Base-by-base conservation (phyloP, 2,329 filamentous ascomycete genomes). In the Monilinia aucupariae region DNA sequence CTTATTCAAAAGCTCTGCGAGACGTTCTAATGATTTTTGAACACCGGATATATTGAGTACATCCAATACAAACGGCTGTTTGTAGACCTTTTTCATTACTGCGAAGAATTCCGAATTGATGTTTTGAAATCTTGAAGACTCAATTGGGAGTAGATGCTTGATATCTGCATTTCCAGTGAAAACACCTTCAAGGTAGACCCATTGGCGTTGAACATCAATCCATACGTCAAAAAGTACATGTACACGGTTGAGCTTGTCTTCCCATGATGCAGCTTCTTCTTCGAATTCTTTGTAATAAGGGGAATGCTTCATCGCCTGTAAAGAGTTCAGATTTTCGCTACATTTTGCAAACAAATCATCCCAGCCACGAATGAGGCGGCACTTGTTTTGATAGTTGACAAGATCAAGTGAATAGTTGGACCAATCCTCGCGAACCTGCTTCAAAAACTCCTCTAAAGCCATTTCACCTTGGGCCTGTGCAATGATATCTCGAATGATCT, bases 151-250 rank as follows among this genome's bases (percentile, higher is more conserved):
- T 59, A 99, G 81, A 75, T 97, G 93, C 78, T 97, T 99, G 80
- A 99, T 99, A 73, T 99, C 94, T 47, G 91, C 93, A 73, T 99
- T 99, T 64, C 94, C 94, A 1, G 93, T 97, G 74, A 99, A 99
- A 41, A 99, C 94, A 68, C 94, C 94, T 77, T 99, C 96, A 6
- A 99, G 85, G 75, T 99, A 99, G 9, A 99, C 94, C 94, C 94
- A 99, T 78, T 99, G 94, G 66, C 96, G 89, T 76, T 99, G 94
- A n/a, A 99, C 96, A 77, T 99, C 96, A 71, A 99, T 99, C 96
- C 96, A 99, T 20, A 99, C 92, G 75, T 99, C 94, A 72, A 99
- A 99, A 12, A 99, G 83, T 20, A 99, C 91, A 74, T 99, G 94
- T 2, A 99, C 92, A 52, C 94, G 87, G 75, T 97, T 99, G 32